Evolutionary conservation across 352 stramenopile genomes (phyloP).

Genomic region (Halophytophthora polymorphica): DNA sequence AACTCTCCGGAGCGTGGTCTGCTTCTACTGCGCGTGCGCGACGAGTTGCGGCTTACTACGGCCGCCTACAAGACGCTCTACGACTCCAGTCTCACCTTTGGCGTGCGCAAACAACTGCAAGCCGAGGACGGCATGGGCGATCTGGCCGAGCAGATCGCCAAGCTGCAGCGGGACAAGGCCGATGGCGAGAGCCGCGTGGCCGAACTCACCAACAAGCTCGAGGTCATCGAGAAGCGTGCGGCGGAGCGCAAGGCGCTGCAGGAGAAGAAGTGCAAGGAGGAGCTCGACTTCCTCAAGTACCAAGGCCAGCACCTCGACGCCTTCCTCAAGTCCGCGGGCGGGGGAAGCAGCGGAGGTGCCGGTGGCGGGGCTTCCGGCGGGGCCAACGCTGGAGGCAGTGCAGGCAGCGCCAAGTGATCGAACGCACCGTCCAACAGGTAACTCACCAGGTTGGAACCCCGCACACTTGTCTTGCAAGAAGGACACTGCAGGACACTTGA

Average conservation of each 20-base stretch:
- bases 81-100: slow-evolving; percentile 91
- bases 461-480: too few species aligned
- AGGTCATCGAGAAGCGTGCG: slow-evolving; percentile 91
- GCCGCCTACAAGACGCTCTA: slow-evolving; percentile 96
- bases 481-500: too few species aligned
- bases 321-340: slow-evolving; percentile 89
- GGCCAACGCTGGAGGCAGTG: not conserved
- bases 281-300: slow-evolving; percentile 95
- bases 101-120: slow-evolving; percentile 92
- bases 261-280: slow-evolving; percentile 93
- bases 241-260: slow-evolving; percentile 86
- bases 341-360: slow-evolving; percentile 27
- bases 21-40: slow-evolving; percentile 87
- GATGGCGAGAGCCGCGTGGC: slow-evolving; percentile 82
- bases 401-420: not conserved
- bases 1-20: slow-evolving; percentile 91
- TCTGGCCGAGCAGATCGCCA: slow-evolving; percentile 59
- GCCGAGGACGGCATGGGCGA: slow-evolving; percentile 91
- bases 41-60: slow-evolving; percentile 93
- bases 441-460: not conserved
- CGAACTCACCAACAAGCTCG: slow-evolving; percentile 89
- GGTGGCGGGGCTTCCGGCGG: slow-evolving; percentile 6
- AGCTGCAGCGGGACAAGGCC: slow-evolving; percentile 55
- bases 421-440: not conserved
- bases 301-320: slow-evolving; percentile 93